Conservation (phyloP, 2,329 filamentous ascomycete genomes). For the Ceratocystis alfenasii region DNA sequence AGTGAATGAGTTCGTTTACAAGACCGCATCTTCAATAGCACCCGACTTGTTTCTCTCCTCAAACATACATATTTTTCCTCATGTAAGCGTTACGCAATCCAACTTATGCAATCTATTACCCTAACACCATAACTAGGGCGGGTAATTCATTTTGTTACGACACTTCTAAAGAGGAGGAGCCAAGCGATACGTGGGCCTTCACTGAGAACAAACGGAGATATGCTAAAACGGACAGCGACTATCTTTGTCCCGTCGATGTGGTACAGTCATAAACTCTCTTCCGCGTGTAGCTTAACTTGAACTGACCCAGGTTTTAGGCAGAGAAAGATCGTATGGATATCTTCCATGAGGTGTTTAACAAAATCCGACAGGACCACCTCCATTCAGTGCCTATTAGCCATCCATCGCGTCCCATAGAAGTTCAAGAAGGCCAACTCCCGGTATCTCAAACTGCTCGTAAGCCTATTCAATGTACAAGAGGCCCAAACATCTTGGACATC, state of each 20-base stretch:
- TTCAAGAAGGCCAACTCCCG: not conserved
- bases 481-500: constrained; percentile 46
- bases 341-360: constrained; percentile 59
- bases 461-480: constrained; percentile 15
- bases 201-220: constrained; percentile 58
- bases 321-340: constrained; percentile 73
- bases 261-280: constrained; percentile 34
- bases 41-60: not conserved
- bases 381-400: constrained; percentile 19
- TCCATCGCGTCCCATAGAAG: not conserved
- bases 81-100: not conserved
- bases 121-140: not conserved
- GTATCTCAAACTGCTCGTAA: constrained; percentile 10
- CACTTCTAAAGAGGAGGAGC: constrained; percentile 12
- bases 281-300: not conserved
- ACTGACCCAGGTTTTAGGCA: constrained; percentile 33
- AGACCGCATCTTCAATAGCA: not conserved
- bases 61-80: not conserved
- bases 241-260: constrained; percentile 67
- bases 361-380: constrained; percentile 14
- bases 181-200: constrained; percentile 30
- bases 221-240: constrained; percentile 56
- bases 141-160: constrained; percentile 13
- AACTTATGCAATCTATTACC: not conserved
- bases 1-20: not conserved